phyloP scores from a whole-genome alignment of 1,139 yeast species.

The Hyphopichia fennica region DNA sequence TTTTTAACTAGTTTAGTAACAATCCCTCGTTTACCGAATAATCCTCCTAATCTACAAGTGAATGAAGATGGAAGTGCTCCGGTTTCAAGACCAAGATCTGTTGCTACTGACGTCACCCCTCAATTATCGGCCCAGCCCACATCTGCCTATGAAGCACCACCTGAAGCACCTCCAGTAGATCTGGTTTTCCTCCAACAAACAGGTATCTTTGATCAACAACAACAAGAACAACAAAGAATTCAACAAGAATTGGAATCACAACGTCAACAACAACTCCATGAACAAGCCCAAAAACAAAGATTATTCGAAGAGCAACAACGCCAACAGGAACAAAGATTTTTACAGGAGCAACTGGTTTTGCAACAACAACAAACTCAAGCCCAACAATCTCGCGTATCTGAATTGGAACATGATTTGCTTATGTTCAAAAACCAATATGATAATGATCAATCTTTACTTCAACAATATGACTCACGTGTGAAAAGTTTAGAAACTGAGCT shows the following conservation, averaged over 20 bases:
- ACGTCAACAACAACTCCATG: constrained; percentile 50
- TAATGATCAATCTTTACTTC: constrained; percentile 78
- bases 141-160: constrained; percentile 21
- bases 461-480: constrained; percentile 86
- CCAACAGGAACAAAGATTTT: constrained; percentile 54
- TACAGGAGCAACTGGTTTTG: constrained; percentile 58
- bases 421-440: constrained; percentile 81
- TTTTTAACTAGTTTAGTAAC: constrained; percentile 82
- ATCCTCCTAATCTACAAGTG: constrained; percentile 66
- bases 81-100: constrained; percentile 43
- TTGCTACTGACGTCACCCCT: constrained; percentile 20
- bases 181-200: constrained; percentile 49
- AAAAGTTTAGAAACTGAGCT: constrained; percentile 79
- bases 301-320: constrained; percentile 70
- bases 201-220: constrained; percentile 44
- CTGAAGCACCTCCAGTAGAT: constrained; percentile 39
- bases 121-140: constrained; percentile 39
- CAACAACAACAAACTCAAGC: constrained; percentile 74
- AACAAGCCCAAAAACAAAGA: constrained; percentile 56
- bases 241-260: constrained; percentile 56
- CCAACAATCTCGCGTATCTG: constrained; percentile 77
- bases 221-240: constrained; percentile 69
- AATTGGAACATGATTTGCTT: constrained; percentile 77
- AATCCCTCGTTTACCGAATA: constrained; percentile 73
- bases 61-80: constrained; percentile 42